phyloP scores from a whole-genome alignment of 371 early-diverging fungal genomes.

The Batkoa obscura region DNA sequence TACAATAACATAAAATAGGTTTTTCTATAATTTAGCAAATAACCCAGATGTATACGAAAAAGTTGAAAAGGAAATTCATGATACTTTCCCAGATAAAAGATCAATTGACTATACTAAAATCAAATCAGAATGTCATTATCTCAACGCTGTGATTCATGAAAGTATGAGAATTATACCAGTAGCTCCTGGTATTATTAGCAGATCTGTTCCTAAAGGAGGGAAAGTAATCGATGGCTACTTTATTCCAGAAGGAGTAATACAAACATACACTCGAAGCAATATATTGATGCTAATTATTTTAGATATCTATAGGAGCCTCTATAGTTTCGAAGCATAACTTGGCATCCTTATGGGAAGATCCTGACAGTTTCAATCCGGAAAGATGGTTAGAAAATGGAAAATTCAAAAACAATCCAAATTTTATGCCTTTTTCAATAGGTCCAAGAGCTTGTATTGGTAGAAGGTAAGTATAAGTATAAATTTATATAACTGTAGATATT shows the following conservation, averaged over 20 bases:
- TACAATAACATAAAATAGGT: background rate
- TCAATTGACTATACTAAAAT: background rate
- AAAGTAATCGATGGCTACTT: slow-evolving; percentile 9
- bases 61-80: background rate
- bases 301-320: background rate
- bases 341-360: background rate
- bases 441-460: slow-evolving; percentile 4
- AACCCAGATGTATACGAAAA: background rate
- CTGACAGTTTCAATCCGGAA: background rate
- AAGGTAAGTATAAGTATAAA: background rate
- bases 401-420: background rate
- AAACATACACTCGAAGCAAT: background rate
- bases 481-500: background rate
- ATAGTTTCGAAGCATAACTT: background rate
- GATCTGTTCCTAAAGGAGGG: slow-evolving; percentile 13
- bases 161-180: background rate
- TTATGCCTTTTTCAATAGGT: slow-evolving; percentile 4
- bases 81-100: background rate
- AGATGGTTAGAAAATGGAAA: background rate
- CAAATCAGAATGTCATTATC: background rate
- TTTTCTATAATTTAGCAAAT: background rate
- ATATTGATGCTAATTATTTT: background rate
- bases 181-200: slow-evolving; percentile 7
- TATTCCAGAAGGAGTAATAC: slow-evolving; percentile 6
- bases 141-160: slow-evolving; percentile 4